Percentiles rank a stretch among this genome's conserved stretches.
Conservation (phyloP, 805 yeast genomes). For the Schwanniomyces sp. region DNA sequence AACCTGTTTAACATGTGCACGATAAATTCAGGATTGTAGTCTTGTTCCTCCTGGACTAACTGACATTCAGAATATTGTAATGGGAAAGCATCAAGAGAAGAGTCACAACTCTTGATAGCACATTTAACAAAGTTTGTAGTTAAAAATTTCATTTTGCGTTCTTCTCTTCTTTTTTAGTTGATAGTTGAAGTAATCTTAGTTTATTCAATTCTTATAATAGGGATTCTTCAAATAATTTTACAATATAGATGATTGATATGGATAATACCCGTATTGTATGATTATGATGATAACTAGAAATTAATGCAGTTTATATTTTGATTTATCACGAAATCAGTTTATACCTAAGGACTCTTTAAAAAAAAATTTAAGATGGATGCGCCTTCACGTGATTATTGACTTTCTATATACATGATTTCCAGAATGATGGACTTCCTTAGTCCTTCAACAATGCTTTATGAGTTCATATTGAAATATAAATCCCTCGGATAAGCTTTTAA, state of each 20-base stretch:
- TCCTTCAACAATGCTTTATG: neutral
- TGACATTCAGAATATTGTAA: constrained; percentile 66
- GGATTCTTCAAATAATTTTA: no score
- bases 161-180: neutral
- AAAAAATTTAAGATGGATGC: constrained; percentile 1
- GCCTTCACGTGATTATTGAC: constrained; percentile 2
- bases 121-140: constrained; percentile 97
- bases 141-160: constrained; percentile 70
- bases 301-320: neutral
- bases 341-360: neutral
- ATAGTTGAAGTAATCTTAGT: neutral
- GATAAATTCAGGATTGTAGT: constrained; percentile 80
- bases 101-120: constrained; percentile 79
- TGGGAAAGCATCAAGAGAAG: constrained; percentile 78
- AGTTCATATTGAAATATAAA: constrained; percentile 1
- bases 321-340: neutral
- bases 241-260: no score
- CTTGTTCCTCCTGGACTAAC: constrained; percentile 74
- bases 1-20: constrained; percentile 73
- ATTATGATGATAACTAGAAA: neutral
- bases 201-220: neutral
- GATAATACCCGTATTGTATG: neutral
- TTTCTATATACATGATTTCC: neutral
- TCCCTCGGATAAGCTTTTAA: neutral
- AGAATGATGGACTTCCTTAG: neutral